phyloP scores from a whole-genome alignment of 371 early-diverging fungal species.

The Mortierella sp. region DNA sequence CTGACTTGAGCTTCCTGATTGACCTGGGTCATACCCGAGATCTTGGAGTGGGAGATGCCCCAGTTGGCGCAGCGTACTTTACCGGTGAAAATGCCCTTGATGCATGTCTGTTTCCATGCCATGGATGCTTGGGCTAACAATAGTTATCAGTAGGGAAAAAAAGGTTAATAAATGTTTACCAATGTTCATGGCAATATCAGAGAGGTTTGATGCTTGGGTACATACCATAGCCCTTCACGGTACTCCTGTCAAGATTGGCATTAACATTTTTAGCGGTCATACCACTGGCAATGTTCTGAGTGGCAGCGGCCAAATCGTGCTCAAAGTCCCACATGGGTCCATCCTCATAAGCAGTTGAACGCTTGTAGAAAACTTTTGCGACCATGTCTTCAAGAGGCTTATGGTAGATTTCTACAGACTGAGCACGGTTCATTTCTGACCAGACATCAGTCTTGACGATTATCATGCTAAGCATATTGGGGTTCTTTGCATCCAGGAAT shows the following conservation, averaged over 20 bases:
- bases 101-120: constrained; percentile 39
- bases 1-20: constrained; percentile 21
- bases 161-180: too few relatives aligned
- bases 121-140: constrained; percentile 34
- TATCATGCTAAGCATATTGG: constrained; percentile 10
- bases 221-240: constrained; percentile 43
- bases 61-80: constrained; percentile 33
- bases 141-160: constrained; percentile 1
- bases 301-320: constrained; percentile 16
- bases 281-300: background rate
- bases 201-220: background rate
- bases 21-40: constrained; percentile 35
- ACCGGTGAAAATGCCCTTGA: constrained; percentile 40
- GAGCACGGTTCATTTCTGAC: constrained; percentile 41
- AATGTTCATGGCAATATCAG: background rate
- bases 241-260: constrained; percentile 25
- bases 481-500: constrained; percentile 15
- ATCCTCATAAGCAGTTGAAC: constrained; percentile 21
- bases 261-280: constrained; percentile 19
- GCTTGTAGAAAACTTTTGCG: constrained; percentile 20
- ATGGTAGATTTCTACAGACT: constrained; percentile 30
- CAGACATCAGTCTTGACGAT: constrained; percentile 30
- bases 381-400: constrained; percentile 19
- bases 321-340: constrained; percentile 48
- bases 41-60: constrained; percentile 35